Base-by-base conservation (phyloP, 2,329 filamentous ascomycete genomes). In the Pseudocercospora ulei region DNA sequence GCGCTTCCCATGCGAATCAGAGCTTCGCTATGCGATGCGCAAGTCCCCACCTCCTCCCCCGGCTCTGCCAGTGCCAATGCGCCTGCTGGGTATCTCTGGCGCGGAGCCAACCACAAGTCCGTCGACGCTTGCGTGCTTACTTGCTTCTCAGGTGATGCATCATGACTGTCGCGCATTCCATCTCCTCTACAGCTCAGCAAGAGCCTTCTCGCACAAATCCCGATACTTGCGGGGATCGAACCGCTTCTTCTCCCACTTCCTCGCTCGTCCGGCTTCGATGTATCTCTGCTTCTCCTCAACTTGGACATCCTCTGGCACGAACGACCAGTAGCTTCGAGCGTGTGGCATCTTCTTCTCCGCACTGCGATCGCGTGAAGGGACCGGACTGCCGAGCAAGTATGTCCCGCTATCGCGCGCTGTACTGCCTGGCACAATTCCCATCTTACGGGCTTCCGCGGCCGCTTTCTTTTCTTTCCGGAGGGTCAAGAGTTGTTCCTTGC, bases 141-240 rank as follows among this genome's bases (percentile, higher is more conserved):
- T n/a, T n/a, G n/a, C n/a, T n/a, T n/a, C n/a, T n/a, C n/a, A n/a
- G n/a, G n/a, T n/a, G n/a, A n/a, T n/a, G n/a, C n/a, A n/a, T n/a
- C n/a, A n/a, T n/a, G n/a, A n/a, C n/a, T n/a, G n/a, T n/a, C n/a
- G n/a, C n/a, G n/a, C n/a, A n/a, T n/a, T n/a, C n/a, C n/a, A n/a
- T n/a, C n/a, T n/a, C n/a, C n/a, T 22, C 39, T 33, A 58, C 35
- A 60, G 29, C 39, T 60, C 57, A 4, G 43, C 51, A 36, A 58
- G 31, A 6, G 57, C 56, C 25, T 40, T 39, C 31, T 56, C 55
- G 26, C 51, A 53, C 31, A 60, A 33, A 4, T 41, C 41, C 29
- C 34, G 35, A 38, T 57, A 60, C 31, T 29, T 52, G 22, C 34
- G 37, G 3, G 52, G 39, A 8, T 53, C 44, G 31, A 59, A 60